Evolutionary conservation across 306 rosid species (phyloP).

Genomic region (Oxytropis ochrocephala): DNA sequence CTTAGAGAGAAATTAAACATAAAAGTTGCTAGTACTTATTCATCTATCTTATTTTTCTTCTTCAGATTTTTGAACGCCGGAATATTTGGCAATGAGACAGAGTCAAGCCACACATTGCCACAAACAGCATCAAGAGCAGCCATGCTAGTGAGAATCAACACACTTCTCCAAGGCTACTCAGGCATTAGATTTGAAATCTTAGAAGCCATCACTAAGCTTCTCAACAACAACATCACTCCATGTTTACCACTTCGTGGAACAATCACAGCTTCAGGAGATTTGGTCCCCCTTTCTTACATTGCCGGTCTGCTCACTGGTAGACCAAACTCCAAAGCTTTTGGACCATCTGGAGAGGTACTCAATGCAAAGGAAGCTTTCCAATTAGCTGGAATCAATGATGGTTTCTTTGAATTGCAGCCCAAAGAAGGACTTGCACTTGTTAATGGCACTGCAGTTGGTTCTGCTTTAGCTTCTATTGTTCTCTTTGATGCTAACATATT

Average conservation of each 20-base stretch:
- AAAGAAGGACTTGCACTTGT: slow-evolving; percentile 94
- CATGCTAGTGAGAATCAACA: slow-evolving; percentile 76
- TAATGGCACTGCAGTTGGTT: slow-evolving; percentile 89
- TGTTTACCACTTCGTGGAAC: slow-evolving; percentile 86
- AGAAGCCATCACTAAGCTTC: slow-evolving; percentile 67
- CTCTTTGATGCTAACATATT: slow-evolving; percentile 71
- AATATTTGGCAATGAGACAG: slow-evolving; percentile 67
- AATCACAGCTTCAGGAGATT: slow-evolving; percentile 76
- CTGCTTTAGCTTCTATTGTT: slow-evolving; percentile 75
- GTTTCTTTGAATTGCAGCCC: slow-evolving; percentile 75
- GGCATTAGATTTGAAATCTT: slow-evolving; percentile 85
- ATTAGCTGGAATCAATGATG: slow-evolving; percentile 42
- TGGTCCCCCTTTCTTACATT: slow-evolving; percentile 79
- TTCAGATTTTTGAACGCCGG: slow-evolving; percentile 82
- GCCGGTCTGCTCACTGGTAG: slow-evolving; percentile 80
- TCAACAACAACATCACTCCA: slow-evolving; percentile 72
- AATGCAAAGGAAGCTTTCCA: slow-evolving; percentile 55
- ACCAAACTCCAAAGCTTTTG: slow-evolving; percentile 63
- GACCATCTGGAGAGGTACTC: slow-evolving; percentile 53
- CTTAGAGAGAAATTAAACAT: not conserved
- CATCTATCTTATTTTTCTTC: not conserved
- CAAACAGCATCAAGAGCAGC: slow-evolving; percentile 72
- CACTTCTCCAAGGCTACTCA: slow-evolving; percentile 93
- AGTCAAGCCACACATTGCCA: slow-evolving; percentile 54
- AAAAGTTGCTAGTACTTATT: not conserved